These are phyloP conservation scores for Paramecium sonneborni DNA, from an alignment of 73 alveolate genomes.

Conservation along the genomic window DNA sequence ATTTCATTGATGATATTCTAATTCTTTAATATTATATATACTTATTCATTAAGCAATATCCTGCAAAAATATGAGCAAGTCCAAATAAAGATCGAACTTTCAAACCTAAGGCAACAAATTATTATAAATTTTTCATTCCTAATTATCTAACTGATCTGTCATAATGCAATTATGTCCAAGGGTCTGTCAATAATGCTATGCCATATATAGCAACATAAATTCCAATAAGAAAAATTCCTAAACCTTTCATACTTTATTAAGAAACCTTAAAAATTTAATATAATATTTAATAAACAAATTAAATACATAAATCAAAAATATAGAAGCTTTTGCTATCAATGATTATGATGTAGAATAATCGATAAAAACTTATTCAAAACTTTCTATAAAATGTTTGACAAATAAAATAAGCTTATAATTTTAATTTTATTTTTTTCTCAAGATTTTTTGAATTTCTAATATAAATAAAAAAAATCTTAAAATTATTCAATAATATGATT, in stretches of 20 bases:
- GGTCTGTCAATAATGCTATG: not conserved
- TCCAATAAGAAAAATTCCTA: conserved; percentile 43
- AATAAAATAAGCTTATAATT: too few relatives aligned
- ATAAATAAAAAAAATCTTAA: not conserved
- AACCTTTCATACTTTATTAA: not conserved
- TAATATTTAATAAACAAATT: not conserved
- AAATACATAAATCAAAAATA: not conserved
- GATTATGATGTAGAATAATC: too few relatives aligned
- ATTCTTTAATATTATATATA: not conserved
- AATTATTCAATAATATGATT: not conserved
- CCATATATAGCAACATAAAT: conserved; percentile 36
- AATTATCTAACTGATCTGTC: conserved; percentile 17
- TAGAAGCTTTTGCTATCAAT: too few relatives aligned
- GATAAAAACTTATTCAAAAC: too few relatives aligned
- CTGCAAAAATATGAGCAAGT: conserved; percentile 27
- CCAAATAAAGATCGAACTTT: conserved; percentile 20
- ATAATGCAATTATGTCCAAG: conserved; percentile 46
- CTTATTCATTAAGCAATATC: conserved; percentile 52
- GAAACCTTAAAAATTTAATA: not conserved
- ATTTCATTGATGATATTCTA: conserved; percentile 38
- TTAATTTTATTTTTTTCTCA: not conserved
- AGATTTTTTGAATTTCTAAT: not conserved
- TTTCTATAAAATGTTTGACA: too few relatives aligned
- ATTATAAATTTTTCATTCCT: not conserved
- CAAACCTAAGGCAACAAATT: not conserved